Base-by-base conservation (phyloP, 1,139 yeast species). In the Zygosaccharomyces sapae region DNA sequence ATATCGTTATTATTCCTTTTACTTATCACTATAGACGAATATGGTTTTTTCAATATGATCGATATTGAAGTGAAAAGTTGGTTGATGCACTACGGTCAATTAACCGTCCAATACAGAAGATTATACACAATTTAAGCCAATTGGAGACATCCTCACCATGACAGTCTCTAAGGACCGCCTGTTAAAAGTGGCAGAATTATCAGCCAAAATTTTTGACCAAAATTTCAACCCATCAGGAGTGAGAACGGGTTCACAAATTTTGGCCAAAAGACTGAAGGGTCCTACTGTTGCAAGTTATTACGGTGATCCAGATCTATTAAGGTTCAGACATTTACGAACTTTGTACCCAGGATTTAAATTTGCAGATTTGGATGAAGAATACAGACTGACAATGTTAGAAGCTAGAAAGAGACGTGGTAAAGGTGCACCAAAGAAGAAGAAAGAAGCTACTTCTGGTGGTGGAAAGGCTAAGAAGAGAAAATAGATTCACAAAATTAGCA, bases 401-500 rank as follows among this genome's bases (percentile, higher is more conserved):
- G 80, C 79, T 34, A 55, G 87, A 68, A 84, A 82, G 75, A 83
- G 85, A 77, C 84, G 95, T 79, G 90, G 88, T 66, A 87, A 87
- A 70, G 95, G 95, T 66, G 94, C 96, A 16, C 96, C 96, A 57
- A 80, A 84, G 73, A 87, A 87, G 75, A 80, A 79, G 69, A 75
- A 71, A 57, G 76, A 70, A 57, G 53, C 71, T 31, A 38, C 46
- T 31, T 35, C 43, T 20, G 65, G 69, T 19, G 57, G 58, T 27
- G 66, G 60, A 35, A 60, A 58, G 35, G 62, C 63, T 41, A 69
- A 72, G 61, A 72, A 73, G 63, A 68, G 67, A 52, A 68, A 66
- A 54, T 60, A 43, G 41, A 16, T 16, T 16, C 16, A 25, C 16
- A 12, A 36, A 10, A 27, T 27, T 27, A 27, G 31, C 31, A 12